phyloP scores from a whole-genome alignment of 192 early-diverging fungal species.

The Phlyctochytrium bullatum region DNA sequence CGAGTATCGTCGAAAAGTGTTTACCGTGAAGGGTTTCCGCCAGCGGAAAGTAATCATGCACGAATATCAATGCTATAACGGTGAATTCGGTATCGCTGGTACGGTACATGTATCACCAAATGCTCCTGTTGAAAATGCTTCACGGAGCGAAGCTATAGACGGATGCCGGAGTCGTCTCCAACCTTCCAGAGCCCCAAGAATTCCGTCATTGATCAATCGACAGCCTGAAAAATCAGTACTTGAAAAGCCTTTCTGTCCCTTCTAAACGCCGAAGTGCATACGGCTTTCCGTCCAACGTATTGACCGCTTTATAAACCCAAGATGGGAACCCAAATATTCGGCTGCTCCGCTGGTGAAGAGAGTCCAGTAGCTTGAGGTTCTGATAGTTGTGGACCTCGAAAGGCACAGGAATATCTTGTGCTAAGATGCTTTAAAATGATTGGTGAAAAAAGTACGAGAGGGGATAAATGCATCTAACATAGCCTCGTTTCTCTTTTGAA shows the following conservation, averaged over 20 bases:
- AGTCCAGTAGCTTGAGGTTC: conserved; percentile 30
- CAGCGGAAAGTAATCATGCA: conserved; percentile 92
- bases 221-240: conserved; percentile 42
- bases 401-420: conserved; percentile 21
- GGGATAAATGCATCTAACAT: conserved; percentile 5
- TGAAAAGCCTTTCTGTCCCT: conserved; percentile 34
- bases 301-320: conserved; percentile 82
- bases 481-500: conserved; percentile 71
- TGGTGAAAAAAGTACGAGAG: no score
- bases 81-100: background rate
- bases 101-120: conserved; percentile 90
- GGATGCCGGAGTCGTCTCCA: conserved; percentile 85
- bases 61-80: conserved; percentile 83
- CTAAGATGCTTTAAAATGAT: no score
- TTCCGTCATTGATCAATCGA: conserved; percentile 71
- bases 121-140: conserved; percentile 93
- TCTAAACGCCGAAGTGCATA: conserved; percentile 84
- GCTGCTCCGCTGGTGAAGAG: conserved; percentile 28
- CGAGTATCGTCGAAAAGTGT: conserved; percentile 49
- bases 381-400: conserved; percentile 86
- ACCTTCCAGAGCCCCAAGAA: conserved; percentile 77
- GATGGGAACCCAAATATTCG: conserved; percentile 69
- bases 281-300: conserved; percentile 78
- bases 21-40: conserved; percentile 66
- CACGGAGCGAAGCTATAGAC: conserved; percentile 80